Base-by-base conservation (phyloP, 2,329 filamentous ascomycete species). In the Fusarium anthophilum region DNA sequence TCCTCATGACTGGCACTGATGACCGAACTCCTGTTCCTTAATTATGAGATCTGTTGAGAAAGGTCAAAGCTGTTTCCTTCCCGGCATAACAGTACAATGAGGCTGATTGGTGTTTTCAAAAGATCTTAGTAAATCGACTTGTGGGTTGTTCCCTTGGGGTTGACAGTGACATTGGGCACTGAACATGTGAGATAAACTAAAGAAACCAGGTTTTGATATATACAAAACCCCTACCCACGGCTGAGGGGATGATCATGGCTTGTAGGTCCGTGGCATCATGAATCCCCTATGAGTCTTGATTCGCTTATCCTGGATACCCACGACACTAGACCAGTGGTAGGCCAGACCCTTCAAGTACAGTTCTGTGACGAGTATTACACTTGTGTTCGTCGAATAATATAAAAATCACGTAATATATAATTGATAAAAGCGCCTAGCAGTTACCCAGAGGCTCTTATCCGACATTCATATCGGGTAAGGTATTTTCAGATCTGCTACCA, bases 191-290 rank as follows among this genome's bases (percentile, higher is more conserved):
- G 66, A 63, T 38, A 35, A 47, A 32, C 37, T 35, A 51, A 53
- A 43, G n/a, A 54, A 44, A 45, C n/a, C 12, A 67, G 24, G 35
- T 26, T 13, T 26, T 54, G 50, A 12, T 26, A 38, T 63, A 18
- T 50, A 22, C 47, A 30, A 73, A 54, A 58, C 58, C 55, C 56
- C 57, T 64, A 63, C 30, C 56, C 32, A 61, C 39, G 57, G 50
- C 55, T 39, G 53, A 72, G 51, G 51, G 47, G 44, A 61, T 62
- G 55, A 74, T 73, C 67, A 62, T 66, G 68, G 51, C 43, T 70
- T n/a, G 45, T 47, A 20, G 35, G 32, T 35, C 13, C 12, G 48
- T 37, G n/a, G 26, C 13, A 30, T 63, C 30, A 66, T 51, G 45
- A 57, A n/a, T 24, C 24, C 53, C 24, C 35, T 38, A 24, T 57